phyloP scores from a whole-genome alignment of 495 filamentous ascomycete species.

The Talaromyces ruber region DNA sequence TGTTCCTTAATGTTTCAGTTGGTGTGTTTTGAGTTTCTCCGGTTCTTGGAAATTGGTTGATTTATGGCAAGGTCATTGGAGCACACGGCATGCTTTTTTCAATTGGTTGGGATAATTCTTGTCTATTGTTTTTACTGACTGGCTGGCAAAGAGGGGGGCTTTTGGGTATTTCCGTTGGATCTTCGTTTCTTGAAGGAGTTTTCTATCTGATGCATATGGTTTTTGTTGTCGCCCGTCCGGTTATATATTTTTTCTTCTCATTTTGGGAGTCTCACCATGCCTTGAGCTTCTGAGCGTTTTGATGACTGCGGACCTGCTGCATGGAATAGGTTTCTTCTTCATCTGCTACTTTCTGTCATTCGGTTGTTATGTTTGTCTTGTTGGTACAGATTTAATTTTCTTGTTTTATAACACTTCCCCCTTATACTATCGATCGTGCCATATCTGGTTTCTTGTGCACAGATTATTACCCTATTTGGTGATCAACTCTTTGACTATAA shows the following conservation, averaged over 20 bases:
- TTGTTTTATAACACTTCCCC: neutral
- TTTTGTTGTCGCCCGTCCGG: too few relatives aligned
- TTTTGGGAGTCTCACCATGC: conserved; percentile 13
- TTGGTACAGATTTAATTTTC: neutral
- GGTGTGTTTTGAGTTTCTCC: neutral
- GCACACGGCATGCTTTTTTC: conserved; percentile 1
- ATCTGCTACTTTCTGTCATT: conserved; percentile 1
- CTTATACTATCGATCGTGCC: neutral
- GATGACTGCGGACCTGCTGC: neutral
- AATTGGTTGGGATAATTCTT: neutral
- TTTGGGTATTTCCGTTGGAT: neutral
- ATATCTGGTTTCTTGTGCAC: too few relatives aligned
- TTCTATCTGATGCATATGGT: neutral
- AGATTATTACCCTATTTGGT: neutral
- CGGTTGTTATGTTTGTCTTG: neutral
- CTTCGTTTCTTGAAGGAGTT: neutral
- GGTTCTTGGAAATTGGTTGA: conserved; percentile 1
- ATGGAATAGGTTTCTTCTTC: conserved; percentile 5
- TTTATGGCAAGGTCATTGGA: conserved; percentile 1
- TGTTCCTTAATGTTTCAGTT: conserved; percentile 4
- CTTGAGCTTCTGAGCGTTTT: conserved; percentile 9
- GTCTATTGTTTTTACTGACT: neutral
- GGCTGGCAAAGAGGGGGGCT: neutral
- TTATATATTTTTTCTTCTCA: conserved; percentile 12
- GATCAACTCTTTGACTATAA: neutral